Evolutionary conservation across 495 filamentous ascomycete genomes (phyloP).

Genomic region (Daldinia vernicosa): DNA sequence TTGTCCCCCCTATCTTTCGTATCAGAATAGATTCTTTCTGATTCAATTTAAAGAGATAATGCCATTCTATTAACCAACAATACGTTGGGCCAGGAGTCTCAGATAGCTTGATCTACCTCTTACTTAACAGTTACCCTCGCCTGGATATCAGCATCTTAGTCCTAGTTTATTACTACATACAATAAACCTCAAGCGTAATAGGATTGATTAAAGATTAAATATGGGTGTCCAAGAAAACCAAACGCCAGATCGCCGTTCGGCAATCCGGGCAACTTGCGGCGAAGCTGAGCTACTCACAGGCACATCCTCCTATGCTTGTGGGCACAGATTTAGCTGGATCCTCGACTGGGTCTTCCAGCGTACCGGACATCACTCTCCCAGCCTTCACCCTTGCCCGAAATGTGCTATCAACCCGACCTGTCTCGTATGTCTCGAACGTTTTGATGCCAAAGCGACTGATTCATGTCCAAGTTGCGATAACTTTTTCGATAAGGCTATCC

Average conservation of each 20-base stretch:
- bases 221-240: neutral
- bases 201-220: neutral
- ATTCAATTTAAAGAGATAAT: neutral
- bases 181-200: neutral
- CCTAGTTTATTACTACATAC: neutral
- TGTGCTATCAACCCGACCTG: constrained; percentile 5
- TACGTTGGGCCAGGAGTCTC: neutral
- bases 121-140: neutral
- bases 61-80: neutral
- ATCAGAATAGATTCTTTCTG: neutral
- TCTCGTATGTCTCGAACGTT: constrained; percentile 7
- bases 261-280: constrained; percentile 7
- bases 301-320: constrained; percentile 13
- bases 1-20: neutral
- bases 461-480: constrained; percentile 8
- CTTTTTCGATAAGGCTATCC: constrained; percentile 16
- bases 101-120: neutral
- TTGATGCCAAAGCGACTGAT: neutral
- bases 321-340: constrained; percentile 20
- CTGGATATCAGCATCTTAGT: neutral
- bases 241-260: neutral
- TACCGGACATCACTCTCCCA: constrained; percentile 5
- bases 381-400: constrained; percentile 6
- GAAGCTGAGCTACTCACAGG: constrained; percentile 16
- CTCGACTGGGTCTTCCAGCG: constrained; percentile 11